These are phyloP conservation scores for Eucalyptus curtisii DNA, from an alignment of 345 rosid species.

Conservation along the genomic window DNA sequence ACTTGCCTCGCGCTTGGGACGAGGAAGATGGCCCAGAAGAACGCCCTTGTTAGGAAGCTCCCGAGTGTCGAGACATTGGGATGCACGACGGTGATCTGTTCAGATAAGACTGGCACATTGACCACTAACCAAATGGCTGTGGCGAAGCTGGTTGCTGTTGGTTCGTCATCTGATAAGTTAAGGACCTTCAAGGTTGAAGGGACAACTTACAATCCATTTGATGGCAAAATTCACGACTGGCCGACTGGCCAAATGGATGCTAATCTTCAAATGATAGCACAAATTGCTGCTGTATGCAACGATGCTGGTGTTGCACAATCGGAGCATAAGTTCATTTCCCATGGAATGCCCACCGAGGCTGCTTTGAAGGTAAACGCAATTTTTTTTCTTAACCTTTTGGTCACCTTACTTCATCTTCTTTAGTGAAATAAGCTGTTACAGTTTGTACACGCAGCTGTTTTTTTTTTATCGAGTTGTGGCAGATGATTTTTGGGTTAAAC, in stretches of 20 bases:
- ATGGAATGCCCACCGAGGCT: conserved; percentile 77
- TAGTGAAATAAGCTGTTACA: not conserved
- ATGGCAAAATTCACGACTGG: conserved; percentile 60
- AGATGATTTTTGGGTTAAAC: not conserved
- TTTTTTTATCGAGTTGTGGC: not conserved
- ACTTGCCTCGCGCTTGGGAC: conserved; percentile 72
- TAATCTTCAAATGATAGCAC: conserved; percentile 59
- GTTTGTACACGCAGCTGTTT: not conserved
- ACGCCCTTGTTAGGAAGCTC: conserved; percentile 60
- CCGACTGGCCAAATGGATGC: conserved; percentile 34
- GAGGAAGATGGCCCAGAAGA: conserved; percentile 71
- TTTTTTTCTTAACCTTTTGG: not conserved
- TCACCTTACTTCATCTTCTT: not conserved
- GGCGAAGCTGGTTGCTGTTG: conserved; percentile 55
- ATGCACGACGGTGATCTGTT: conserved; percentile 71
- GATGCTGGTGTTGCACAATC: conserved; percentile 42
- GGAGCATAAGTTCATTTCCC: conserved; percentile 40
- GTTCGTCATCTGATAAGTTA: conserved; percentile 12
- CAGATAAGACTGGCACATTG: conserved; percentile 71
- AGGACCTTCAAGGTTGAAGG: conserved; percentile 56
- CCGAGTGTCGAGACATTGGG: conserved; percentile 78
- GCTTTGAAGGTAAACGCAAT: conserved; percentile 41
- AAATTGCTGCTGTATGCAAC: conserved; percentile 53
- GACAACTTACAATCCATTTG: conserved; percentile 43
- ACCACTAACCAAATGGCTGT: conserved; percentile 78